A percentile compares a stretch with the other conserved stretches of the same genome.
These are phyloP conservation scores for Camellia oleifera DNA, from an alignment of 179 eudicot genomes.

Conservation along the genomic window DNA sequence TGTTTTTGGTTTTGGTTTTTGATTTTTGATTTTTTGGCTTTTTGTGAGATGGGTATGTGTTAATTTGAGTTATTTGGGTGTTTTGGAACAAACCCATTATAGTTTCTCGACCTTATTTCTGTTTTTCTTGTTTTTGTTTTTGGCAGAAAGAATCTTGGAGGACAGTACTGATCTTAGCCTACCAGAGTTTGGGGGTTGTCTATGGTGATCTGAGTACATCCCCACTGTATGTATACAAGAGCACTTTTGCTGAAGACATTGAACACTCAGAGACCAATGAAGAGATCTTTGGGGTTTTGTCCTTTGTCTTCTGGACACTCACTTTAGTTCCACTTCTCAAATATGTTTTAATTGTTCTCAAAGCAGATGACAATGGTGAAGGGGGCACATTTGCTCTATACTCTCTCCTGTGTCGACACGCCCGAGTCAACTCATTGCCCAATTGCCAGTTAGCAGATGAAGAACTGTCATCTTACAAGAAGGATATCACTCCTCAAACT, in stretches of 20 bases:
- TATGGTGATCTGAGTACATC: conserved; percentile 93
- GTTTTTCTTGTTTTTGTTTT: not conserved
- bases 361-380: conserved; percentile 97
- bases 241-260: conserved; percentile 82
- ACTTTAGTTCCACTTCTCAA: conserved; percentile 72
- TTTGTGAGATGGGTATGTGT: conserved; percentile 41
- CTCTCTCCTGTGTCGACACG: conserved; percentile 75
- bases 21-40: not conserved
- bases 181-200: conserved; percentile 89
- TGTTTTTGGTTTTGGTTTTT: not conserved
- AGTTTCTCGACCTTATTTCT: not conserved
- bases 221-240: conserved; percentile 77
- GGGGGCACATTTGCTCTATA: conserved; percentile 95
- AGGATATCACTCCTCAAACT: conserved; percentile 32
- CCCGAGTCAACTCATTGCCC: conserved; percentile 74
- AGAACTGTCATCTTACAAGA: conserved; percentile 66
- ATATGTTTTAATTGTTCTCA: conserved; percentile 81
- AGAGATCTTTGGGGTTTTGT: conserved; percentile 80
- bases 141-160: conserved; percentile 80
- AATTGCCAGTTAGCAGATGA: conserved; percentile 74
- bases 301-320: conserved; percentile 78
- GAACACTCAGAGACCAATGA: conserved; percentile 62
- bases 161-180: conserved; percentile 71
- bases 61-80: conserved; percentile 10
- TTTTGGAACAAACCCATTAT: not conserved